Evolutionary conservation across 192 early-diverging fungal species (phyloP).

Genomic region (Phlyctochytrium planicorne): DNA sequence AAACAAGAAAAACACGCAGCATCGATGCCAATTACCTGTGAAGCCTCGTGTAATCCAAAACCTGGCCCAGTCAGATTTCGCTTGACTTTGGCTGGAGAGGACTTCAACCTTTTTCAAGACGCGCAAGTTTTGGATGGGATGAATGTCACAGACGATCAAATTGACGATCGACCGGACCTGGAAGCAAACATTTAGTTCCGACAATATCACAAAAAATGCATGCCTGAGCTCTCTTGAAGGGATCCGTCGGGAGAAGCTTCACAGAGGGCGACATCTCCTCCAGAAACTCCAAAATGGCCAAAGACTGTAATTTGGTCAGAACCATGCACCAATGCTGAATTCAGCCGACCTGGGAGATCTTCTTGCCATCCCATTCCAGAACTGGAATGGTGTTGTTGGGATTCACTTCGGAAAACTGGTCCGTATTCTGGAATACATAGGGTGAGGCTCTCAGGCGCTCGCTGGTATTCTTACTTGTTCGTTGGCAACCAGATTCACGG

Average conservation of each 20-base stretch:
- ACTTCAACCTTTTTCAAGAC: conserved; percentile 66
- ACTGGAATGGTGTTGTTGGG: conserved; percentile 70
- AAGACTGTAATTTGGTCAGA: conserved; percentile 50
- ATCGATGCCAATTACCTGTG: conserved; percentile 53
- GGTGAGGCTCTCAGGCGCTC: neutral
- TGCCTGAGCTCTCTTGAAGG: conserved; percentile 61
- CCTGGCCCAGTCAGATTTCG: conserved; percentile 56
- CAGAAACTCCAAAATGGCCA: conserved; percentile 85
- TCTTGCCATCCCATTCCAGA: conserved; percentile 34
- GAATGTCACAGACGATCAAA: conserved; percentile 78
- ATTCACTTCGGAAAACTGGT: conserved; percentile 63
- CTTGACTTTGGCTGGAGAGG: conserved; percentile 27
- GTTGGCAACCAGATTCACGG: conserved; percentile 70
- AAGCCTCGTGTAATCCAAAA: conserved; percentile 61
- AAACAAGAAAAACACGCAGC: neutral
- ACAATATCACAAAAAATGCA: no score
- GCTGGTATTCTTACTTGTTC: conserved; percentile 62
- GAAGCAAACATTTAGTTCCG: neutral
- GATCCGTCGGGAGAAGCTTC: conserved; percentile 73
- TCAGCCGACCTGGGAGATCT: conserved; percentile 15
- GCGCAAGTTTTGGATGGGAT: conserved; percentile 82
- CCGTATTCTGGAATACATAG: conserved; percentile 32
- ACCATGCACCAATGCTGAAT: neutral
- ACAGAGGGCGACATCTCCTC: conserved; percentile 71
- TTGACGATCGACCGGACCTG: conserved; percentile 70